phyloP scores from a whole-genome alignment of 164 flowering plant species.

The Cinnamomum micranthum region DNA sequence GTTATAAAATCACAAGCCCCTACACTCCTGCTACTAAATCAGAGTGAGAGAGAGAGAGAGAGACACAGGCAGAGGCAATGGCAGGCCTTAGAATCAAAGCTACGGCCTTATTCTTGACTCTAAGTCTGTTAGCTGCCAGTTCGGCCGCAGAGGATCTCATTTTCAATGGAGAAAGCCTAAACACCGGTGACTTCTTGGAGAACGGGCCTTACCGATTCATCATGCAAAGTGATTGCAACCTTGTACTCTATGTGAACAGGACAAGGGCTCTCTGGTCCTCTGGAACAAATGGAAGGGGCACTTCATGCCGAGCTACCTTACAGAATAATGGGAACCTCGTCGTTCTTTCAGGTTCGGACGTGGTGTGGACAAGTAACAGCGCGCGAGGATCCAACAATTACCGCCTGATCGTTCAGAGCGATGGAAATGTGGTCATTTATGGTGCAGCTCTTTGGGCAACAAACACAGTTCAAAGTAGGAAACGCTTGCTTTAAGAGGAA shows the following conservation, averaged over 20 bases:
- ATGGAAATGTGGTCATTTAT: slow-evolving; percentile 29
- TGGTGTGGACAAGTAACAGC: slow-evolving; percentile 18
- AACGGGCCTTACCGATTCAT: slow-evolving; percentile 20
- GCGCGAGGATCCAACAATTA: slow-evolving; percentile 9
- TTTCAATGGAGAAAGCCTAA: slow-evolving; percentile 19
- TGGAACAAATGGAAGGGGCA: slow-evolving; percentile 16
- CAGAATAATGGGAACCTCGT: slow-evolving; percentile 19
- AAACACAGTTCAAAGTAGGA: slow-evolving; percentile 18
- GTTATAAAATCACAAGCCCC: background rate
- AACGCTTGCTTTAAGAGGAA: background rate
- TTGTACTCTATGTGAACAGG: slow-evolving; percentile 18
- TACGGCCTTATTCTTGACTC: background rate
- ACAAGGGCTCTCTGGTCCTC: slow-evolving; percentile 17
- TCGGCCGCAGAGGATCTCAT: slow-evolving; percentile 14
- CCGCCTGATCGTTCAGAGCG: slow-evolving; percentile 23
- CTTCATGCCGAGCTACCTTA: slow-evolving; percentile 15
- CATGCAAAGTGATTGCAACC: slow-evolving; percentile 15
- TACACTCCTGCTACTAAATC: background rate
- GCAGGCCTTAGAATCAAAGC: background rate
- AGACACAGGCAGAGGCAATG: background rate
- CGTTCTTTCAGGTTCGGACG: slow-evolving; percentile 10
- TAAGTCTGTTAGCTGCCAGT: background rate
- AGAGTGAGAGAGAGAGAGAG: background rate
- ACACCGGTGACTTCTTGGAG: slow-evolving; percentile 14
- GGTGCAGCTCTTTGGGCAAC: slow-evolving; percentile 31